These are phyloP conservation scores for Gossypium laxum DNA, from an alignment of 441 rosid species.

Conservation along the genomic window DNA sequence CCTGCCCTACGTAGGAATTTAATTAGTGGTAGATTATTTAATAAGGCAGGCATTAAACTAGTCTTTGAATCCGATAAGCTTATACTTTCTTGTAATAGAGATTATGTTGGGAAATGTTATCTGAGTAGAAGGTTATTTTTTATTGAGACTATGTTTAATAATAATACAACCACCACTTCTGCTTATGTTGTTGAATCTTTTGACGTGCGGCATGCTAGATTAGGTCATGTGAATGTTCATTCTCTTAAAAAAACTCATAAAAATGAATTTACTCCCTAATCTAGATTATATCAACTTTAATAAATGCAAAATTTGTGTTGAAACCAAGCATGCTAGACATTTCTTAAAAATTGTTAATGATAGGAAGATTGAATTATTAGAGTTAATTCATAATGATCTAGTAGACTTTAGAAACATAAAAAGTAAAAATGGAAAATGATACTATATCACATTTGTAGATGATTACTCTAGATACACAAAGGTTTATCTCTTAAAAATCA, in stretches of 20 bases:
- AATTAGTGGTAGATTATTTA: neutral
- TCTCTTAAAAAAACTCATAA: neutral
- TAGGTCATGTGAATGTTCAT: neutral
- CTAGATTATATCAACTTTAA: too few species aligned
- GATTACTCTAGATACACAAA: too few species aligned
- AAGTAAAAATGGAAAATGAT: too few species aligned
- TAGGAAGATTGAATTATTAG: too few species aligned
- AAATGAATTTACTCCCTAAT: neutral
- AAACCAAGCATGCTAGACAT: too few species aligned
- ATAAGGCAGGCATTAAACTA: neutral
- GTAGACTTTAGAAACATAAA: too few species aligned
- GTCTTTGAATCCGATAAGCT: neutral
- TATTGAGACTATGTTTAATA: neutral
- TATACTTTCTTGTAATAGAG: neutral
- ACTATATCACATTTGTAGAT: too few species aligned
- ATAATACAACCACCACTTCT: neutral
- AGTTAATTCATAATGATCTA: too few species aligned
- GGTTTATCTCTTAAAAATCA: too few species aligned
- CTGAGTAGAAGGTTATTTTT: neutral
- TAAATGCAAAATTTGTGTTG: too few species aligned
- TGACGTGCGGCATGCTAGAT: neutral
- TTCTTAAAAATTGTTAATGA: too few species aligned
- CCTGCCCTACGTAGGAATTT: neutral
- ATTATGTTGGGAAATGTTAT: neutral
- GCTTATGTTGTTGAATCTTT: neutral